Evolutionary conservation across 345 rosid genomes (phyloP).

Genomic region (Lagerstroemia speciosa): DNA sequence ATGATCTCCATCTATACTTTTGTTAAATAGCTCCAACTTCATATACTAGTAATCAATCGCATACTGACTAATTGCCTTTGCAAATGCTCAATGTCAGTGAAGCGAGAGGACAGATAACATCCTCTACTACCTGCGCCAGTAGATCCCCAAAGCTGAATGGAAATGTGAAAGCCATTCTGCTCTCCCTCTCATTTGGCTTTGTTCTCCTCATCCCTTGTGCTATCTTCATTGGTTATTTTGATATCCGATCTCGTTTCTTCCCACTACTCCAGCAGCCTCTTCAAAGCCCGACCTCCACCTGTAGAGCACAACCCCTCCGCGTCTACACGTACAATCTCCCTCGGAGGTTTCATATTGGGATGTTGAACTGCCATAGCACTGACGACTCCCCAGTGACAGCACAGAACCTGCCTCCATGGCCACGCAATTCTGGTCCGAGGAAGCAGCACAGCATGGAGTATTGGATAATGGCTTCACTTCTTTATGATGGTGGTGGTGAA

Average conservation of each 20-base stretch:
- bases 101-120: not conserved
- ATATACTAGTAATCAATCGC: not conserved
- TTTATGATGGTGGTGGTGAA: slow-evolving; percentile 30
- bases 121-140: not conserved
- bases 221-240: slow-evolving; percentile 43
- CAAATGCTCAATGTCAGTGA: not conserved
- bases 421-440: slow-evolving; percentile 44
- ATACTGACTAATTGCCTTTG: not conserved
- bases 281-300: slow-evolving; percentile 11
- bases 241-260: slow-evolving; percentile 55
- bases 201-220: slow-evolving; percentile 42
- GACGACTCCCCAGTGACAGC: slow-evolving; percentile 47
- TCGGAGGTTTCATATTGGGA: slow-evolving; percentile 61
- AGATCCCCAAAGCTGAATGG: not conserved
- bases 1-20: not conserved
- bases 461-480: slow-evolving; percentile 89
- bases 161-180: slow-evolving; percentile 17
- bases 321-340: slow-evolving; percentile 97
- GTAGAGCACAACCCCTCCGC: slow-evolving; percentile 36
- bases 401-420: slow-evolving; percentile 65
- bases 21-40: not conserved
- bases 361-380: slow-evolving; percentile 43
- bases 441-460: slow-evolving; percentile 93
- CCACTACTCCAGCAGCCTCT: slow-evolving; percentile 32
- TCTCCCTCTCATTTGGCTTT: slow-evolving; percentile 24